Conservation (phyloP, 805 yeast genomes). For the Cyberlindnera americana region DNA sequence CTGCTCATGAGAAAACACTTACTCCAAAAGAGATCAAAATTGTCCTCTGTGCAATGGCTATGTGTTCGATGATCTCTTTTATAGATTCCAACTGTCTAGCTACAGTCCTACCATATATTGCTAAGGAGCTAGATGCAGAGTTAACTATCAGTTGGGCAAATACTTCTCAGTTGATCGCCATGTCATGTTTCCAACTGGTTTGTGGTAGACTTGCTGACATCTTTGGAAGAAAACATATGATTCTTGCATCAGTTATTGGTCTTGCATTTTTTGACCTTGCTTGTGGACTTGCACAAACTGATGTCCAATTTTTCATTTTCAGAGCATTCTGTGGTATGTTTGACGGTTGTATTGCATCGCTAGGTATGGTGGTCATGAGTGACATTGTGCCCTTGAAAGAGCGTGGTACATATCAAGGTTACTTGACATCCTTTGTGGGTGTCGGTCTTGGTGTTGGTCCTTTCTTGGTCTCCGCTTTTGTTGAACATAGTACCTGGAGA, state of each 20-base stretch:
- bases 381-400: slow-evolving; percentile 51
- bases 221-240: slow-evolving; percentile 47
- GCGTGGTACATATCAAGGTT: slow-evolving; percentile 57
- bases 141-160: slow-evolving; percentile 58
- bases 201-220: slow-evolving; percentile 56
- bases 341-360: slow-evolving; percentile 48
- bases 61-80: slow-evolving; percentile 20
- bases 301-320: slow-evolving; percentile 47
- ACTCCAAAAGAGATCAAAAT: slow-evolving; percentile 12
- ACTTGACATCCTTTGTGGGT: slow-evolving; percentile 47
- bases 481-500: slow-evolving; percentile 37
- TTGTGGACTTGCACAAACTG: slow-evolving; percentile 48
- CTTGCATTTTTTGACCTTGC: slow-evolving; percentile 45
- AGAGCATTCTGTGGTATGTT: slow-evolving; percentile 59
- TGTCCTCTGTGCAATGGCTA: slow-evolving; percentile 16
- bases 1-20: slow-evolving; percentile 17
- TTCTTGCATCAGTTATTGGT: slow-evolving; percentile 38
- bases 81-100: slow-evolving; percentile 22
- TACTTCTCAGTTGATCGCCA: slow-evolving; percentile 50
- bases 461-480: slow-evolving; percentile 40
- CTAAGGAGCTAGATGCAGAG: slow-evolving; percentile 43
- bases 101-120: slow-evolving; percentile 37
- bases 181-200: slow-evolving; percentile 49
- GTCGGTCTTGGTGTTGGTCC: slow-evolving; percentile 47
- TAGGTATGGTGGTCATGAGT: slow-evolving; percentile 50